phyloP scores from a whole-genome alignment of 306 rosid genomes.

The Citrullus colocynthis region DNA sequence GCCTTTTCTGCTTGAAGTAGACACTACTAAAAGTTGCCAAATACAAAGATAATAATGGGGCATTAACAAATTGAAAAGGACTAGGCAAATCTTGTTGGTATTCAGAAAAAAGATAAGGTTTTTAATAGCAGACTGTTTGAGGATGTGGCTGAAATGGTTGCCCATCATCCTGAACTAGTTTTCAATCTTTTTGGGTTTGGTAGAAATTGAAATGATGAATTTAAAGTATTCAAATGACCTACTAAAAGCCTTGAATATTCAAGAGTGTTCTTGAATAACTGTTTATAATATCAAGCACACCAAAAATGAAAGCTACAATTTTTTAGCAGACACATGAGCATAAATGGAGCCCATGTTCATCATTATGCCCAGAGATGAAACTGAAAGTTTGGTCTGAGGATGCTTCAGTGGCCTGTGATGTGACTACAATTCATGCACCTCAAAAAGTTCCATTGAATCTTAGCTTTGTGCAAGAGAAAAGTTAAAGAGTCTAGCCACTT shows the following conservation, averaged over 20 bases:
- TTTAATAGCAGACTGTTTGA: neutral
- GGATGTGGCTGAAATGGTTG: conserved; percentile 5
- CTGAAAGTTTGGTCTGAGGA: conserved; percentile 7
- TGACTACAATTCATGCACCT: conserved; percentile 6
- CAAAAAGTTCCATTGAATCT: conserved; percentile 4
- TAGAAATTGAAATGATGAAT: neutral
- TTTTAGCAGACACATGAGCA: neutral
- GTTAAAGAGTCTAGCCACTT: neutral
- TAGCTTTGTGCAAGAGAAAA: conserved; percentile 3
- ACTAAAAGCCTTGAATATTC: neutral
- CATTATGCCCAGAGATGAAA: conserved; percentile 5
- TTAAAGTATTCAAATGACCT: conserved; percentile 5
- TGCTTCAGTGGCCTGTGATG: conserved; percentile 2
- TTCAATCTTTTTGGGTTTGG: neutral
- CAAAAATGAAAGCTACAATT: conserved; percentile 1
- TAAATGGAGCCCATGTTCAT: conserved; percentile 9
- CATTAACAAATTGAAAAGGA: neutral
- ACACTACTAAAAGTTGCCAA: neutral
- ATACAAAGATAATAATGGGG: neutral
- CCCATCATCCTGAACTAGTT: neutral
- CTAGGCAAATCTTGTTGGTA: conserved; percentile 7
- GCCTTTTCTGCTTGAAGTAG: conserved; percentile 3
- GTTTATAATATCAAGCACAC: conserved; percentile 3
- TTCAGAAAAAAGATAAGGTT: conserved; percentile 3
- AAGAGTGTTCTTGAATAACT: neutral